A percentile compares a stretch with the other conserved stretches of the same genome.
phyloP scores from a whole-genome alignment of 2,329 filamentous ascomycete species.

The Zymoseptoria passerinii region DNA sequence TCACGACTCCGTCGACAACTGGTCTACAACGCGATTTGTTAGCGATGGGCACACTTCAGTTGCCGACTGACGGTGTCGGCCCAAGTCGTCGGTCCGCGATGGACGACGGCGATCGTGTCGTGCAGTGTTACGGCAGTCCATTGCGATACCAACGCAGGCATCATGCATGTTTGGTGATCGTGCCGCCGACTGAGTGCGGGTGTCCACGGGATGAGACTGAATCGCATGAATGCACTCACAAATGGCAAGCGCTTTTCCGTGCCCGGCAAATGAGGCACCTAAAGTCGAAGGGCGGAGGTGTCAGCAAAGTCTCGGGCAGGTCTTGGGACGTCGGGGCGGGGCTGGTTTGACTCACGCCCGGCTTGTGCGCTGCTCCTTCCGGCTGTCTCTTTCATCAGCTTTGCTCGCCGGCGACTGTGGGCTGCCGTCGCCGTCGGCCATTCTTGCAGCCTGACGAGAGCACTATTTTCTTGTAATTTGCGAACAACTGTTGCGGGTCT shows the following conservation, averaged over 20 bases:
- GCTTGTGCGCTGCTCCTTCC: slow-evolving; percentile 17
- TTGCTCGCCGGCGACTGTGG: slow-evolving; percentile 1
- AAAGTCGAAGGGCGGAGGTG: too few relatives aligned
- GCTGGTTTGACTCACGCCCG: slow-evolving; percentile 24
- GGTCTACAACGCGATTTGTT: slow-evolving; percentile 24
- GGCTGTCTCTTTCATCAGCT: slow-evolving; percentile 7
- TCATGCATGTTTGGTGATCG: background rate
- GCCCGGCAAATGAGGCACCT: slow-evolving; percentile 40
- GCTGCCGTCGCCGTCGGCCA: background rate
- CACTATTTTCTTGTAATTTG: background rate
- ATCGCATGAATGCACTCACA: slow-evolving; percentile 34
- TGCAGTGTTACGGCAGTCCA: background rate
- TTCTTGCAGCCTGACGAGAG: background rate
- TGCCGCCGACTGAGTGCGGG: background rate
- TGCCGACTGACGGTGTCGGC: background rate
- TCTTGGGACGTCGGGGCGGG: too few relatives aligned
- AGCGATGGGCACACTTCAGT: slow-evolving; percentile 12
- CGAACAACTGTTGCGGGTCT: background rate
- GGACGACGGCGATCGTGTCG: background rate
- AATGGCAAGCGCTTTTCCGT: slow-evolving; percentile 44
- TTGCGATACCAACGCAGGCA: background rate
- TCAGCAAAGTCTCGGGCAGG: too few relatives aligned
- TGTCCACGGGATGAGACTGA: background rate
- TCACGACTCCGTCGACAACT: slow-evolving; percentile 41
- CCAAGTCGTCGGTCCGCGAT: background rate